phyloP scores from a whole-genome alignment of 495 filamentous ascomycete species.

The Extremus antarcticus region DNA sequence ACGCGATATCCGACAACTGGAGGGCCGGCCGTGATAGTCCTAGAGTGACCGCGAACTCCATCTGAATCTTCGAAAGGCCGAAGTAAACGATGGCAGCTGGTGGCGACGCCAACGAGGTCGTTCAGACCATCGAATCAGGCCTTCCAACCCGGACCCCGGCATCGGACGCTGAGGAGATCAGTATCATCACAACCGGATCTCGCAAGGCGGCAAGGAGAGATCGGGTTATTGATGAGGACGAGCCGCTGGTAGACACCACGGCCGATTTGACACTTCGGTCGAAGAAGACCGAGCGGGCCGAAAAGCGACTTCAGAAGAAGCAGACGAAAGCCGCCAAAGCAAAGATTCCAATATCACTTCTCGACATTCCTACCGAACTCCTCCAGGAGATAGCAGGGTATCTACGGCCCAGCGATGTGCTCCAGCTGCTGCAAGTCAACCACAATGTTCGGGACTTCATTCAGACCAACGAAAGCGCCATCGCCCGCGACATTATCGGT shows the following conservation, averaged over 20 bases:
- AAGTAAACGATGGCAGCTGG: too few relatives aligned
- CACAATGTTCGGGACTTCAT: constrained; percentile 33
- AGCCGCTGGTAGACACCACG: constrained; percentile 28
- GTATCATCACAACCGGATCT: not conserved
- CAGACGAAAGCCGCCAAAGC: constrained; percentile 13
- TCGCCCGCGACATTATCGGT: constrained; percentile 31
- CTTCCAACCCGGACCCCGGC: not conserved
- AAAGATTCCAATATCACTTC: constrained; percentile 16
- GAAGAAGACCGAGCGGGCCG: constrained; percentile 39
- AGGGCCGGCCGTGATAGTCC: not conserved
- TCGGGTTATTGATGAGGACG: constrained; percentile 15
- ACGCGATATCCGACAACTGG: too few relatives aligned
- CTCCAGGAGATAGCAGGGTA: constrained; percentile 34
- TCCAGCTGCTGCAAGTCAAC: constrained; percentile 29
- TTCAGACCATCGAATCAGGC: too few relatives aligned
- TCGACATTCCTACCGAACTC: constrained; percentile 41
- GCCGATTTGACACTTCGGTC: constrained; percentile 35
- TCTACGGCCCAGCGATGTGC: constrained; percentile 39
- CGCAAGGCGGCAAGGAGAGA: not conserved
- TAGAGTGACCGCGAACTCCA: not conserved
- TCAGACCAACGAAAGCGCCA: constrained; percentile 27
- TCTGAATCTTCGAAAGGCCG: too few relatives aligned
- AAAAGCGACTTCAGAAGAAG: constrained; percentile 35
- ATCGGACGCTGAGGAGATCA: not conserved
- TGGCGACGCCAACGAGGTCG: not conserved